Conservation (phyloP, 1,284 basidiomycete species). For the Phenoliferia sp. region DNA sequence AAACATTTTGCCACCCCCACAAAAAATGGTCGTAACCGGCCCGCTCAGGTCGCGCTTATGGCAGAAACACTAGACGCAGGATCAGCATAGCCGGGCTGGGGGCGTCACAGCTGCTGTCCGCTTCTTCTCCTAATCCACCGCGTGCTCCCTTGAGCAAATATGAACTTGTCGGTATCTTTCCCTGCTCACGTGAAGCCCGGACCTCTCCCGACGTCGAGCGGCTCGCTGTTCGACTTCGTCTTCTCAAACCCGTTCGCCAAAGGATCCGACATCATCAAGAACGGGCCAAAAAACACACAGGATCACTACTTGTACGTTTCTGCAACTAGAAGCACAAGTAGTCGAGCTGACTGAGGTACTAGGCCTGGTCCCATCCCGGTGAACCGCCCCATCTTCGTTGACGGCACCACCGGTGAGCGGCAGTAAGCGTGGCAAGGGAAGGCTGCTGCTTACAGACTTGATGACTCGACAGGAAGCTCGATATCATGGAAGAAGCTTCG, state of each 20-base stretch:
- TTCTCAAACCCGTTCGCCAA: conserved; percentile 29
- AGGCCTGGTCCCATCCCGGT: conserved; percentile 12
- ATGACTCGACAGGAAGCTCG: conserved; percentile 10
- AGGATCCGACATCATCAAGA: conserved; percentile 16
- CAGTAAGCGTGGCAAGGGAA: background rate
- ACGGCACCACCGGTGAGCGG: conserved; percentile 24
- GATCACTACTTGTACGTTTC: conserved; percentile 4
- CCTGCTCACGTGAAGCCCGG: conserved; percentile 3
- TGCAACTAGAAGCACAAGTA: background rate
- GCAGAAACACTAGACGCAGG: too few species aligned
- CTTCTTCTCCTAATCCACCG: conserved; percentile 20
- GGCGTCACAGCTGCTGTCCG: too few species aligned
- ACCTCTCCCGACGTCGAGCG: conserved; percentile 10
- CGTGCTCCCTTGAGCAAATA: conserved; percentile 60
- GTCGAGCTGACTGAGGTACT: background rate
- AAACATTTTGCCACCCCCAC: too few species aligned
- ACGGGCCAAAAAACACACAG: conserved; percentile 18
- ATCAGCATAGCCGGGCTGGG: too few species aligned
- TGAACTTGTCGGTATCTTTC: conserved; percentile 46
- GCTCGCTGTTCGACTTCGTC: conserved; percentile 27
- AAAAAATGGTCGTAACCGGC: too few species aligned
- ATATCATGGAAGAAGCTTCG: conserved; percentile 24
- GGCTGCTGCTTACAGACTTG: background rate
- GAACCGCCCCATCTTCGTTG: conserved; percentile 22
- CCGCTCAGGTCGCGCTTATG: too few species aligned